These are phyloP conservation scores for Eucalyptus marginata DNA, from an alignment of 345 rosid genomes.

Conservation along the genomic window DNA sequence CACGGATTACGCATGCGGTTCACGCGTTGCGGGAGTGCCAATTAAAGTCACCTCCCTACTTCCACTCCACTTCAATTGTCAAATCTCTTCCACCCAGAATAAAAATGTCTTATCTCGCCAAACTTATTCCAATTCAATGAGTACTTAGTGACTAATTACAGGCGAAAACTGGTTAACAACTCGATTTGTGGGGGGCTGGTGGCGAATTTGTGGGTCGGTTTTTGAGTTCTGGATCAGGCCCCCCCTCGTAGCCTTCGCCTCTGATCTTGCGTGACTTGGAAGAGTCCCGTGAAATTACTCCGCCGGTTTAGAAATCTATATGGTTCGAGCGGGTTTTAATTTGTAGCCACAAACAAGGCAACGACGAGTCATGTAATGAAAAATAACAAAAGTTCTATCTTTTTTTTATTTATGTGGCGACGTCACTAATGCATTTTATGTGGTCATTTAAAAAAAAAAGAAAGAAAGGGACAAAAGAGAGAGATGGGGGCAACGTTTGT, in stretches of 20 bases:
- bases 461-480: not conserved
- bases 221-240: no score
- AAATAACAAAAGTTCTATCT: not conserved
- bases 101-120: not conserved
- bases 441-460: rapidly evolving
- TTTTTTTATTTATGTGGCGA: not conserved
- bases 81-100: no score
- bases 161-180: rapidly evolving
- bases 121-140: not conserved
- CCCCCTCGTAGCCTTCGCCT: no score
- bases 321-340: not conserved
- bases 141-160: no score
- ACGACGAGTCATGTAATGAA: not conserved
- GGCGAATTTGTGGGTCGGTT: not conserved
- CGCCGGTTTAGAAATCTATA: not conserved
- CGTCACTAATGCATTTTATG: not conserved
- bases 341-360: not conserved
- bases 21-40: not conserved
- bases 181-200: rapidly evolving
- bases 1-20: not conserved
- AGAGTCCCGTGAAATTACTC: not conserved
- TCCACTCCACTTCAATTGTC: not conserved
- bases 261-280: not conserved
- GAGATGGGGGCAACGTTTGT: not conserved
- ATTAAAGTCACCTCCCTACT: not conserved